phyloP scores from a whole-genome alignment of 2,329 filamentous ascomycete genomes.

The Fusarium fujikuroi region DNA sequence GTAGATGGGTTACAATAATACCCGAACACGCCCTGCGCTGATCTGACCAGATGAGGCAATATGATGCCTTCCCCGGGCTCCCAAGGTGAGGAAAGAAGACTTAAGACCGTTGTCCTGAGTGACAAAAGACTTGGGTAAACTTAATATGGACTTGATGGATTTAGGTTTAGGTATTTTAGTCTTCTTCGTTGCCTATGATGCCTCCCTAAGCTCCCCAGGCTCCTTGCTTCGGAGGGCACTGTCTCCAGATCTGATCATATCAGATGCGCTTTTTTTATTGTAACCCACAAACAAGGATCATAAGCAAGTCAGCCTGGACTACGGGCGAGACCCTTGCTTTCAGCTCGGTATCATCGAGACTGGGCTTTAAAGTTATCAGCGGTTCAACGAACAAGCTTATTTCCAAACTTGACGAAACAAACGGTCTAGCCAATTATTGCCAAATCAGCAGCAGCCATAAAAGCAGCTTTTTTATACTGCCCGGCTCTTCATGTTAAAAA shows the following conservation, averaged over 20 bases:
- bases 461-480: not conserved
- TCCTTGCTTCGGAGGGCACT: not conserved
- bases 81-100: not conserved
- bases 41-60: not conserved
- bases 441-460: not conserved
- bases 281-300: not conserved
- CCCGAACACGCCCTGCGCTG: not conserved
- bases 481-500: not conserved
- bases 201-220: not conserved
- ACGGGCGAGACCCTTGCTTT: not conserved
- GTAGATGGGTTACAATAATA: not conserved
- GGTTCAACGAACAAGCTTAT: slow-evolving; percentile 2
- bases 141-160: not conserved
- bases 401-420: not conserved
- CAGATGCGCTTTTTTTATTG: slow-evolving; percentile 3
- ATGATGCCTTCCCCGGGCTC: not conserved
- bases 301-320: not conserved
- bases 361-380: not conserved
- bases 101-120: not conserved
- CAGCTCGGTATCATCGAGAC: slow-evolving; percentile 24
- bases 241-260: not conserved
- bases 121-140: not conserved
- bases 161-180: not conserved
- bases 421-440: not conserved
- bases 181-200: not conserved